Conservation (phyloP, 768 basidiomycete species). For the Agaricus blazei region DNA sequence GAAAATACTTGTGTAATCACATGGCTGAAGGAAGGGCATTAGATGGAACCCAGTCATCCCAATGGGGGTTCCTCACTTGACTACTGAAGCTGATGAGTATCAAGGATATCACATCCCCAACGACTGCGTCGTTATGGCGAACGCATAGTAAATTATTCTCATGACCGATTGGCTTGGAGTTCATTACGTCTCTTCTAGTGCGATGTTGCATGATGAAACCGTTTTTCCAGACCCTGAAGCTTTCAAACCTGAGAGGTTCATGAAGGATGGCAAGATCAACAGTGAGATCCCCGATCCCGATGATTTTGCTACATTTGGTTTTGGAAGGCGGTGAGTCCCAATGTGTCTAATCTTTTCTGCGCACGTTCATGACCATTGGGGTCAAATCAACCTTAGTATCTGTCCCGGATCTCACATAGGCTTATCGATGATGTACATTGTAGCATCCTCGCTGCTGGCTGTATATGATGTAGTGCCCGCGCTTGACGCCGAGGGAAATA, state of each 20-base stretch:
- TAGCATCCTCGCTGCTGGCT: slow-evolving; percentile 13
- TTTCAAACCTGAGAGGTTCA: slow-evolving; percentile 17
- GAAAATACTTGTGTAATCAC: slow-evolving; percentile 8
- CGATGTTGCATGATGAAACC: slow-evolving; percentile 16
- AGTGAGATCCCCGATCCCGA: slow-evolving; percentile 12
- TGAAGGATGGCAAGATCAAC: slow-evolving; percentile 9
- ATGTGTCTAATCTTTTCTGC: not conserved
- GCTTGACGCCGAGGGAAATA: slow-evolving; percentile 20
- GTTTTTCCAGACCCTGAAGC: slow-evolving; percentile 14
- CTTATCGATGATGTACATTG: slow-evolving; percentile 14
- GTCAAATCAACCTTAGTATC: slow-evolving; percentile 1
- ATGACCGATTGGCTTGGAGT: not conserved
- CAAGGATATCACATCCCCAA: slow-evolving; percentile 13
- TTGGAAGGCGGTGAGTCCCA: slow-evolving; percentile 14
- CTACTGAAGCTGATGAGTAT: slow-evolving; percentile 10
- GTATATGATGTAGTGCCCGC: slow-evolving; percentile 18
- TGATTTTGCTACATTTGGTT: slow-evolving; percentile 15
- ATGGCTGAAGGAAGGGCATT: not conserved
- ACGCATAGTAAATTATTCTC: slow-evolving; percentile 3
- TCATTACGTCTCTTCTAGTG: slow-evolving; percentile 9
- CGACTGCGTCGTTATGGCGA: slow-evolving; percentile 2
- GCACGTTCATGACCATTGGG: not conserved
- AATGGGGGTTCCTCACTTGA: slow-evolving; percentile 8
- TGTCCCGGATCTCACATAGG: slow-evolving; percentile 18
- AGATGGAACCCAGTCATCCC: slow-evolving; percentile 10